A percentile compares a stretch with the other conserved stretches of the same genome.
phyloP scores from a whole-genome alignment of 306 rosid genomes.

The Inga laurina region DNA sequence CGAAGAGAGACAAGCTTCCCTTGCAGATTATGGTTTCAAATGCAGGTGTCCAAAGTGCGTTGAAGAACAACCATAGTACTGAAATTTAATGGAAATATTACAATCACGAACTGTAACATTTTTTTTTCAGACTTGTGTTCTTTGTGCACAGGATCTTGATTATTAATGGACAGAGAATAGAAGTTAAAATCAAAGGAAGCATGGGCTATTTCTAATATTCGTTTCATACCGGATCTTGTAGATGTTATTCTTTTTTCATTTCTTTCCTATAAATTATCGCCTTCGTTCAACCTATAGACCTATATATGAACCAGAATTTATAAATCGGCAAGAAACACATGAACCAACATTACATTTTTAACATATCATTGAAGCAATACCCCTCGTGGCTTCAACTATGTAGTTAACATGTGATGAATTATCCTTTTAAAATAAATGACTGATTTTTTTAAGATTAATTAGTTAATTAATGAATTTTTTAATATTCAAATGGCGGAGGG shows the following conservation, averaged over 20 bases:
- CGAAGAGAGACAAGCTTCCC: slow-evolving; percentile 62
- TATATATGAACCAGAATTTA: background rate
- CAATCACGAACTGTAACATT: too few species aligned
- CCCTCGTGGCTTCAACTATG: background rate
- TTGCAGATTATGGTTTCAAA: slow-evolving; percentile 67
- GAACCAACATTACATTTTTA: too few species aligned
- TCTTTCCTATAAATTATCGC: background rate
- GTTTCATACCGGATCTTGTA: background rate
- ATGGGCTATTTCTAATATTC: background rate
- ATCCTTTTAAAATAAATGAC: too few species aligned
- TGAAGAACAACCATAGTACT: slow-evolving; percentile 36
- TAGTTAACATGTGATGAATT: background rate
- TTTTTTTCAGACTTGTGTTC: background rate
- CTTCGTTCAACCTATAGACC: background rate
- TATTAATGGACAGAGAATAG: background rate
- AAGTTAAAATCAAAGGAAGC: background rate
- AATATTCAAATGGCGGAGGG: too few species aligned
- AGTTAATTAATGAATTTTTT: too few species aligned
- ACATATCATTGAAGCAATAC: background rate
- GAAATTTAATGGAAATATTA: background rate
- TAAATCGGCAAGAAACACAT: too few species aligned
- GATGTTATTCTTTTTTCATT: background rate
- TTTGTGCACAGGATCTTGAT: background rate
- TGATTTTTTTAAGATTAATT: too few species aligned
- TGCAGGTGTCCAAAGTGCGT: slow-evolving; percentile 65